phyloP scores from a whole-genome alignment of 345 rosid genomes.

The Camelina hispida region DNA sequence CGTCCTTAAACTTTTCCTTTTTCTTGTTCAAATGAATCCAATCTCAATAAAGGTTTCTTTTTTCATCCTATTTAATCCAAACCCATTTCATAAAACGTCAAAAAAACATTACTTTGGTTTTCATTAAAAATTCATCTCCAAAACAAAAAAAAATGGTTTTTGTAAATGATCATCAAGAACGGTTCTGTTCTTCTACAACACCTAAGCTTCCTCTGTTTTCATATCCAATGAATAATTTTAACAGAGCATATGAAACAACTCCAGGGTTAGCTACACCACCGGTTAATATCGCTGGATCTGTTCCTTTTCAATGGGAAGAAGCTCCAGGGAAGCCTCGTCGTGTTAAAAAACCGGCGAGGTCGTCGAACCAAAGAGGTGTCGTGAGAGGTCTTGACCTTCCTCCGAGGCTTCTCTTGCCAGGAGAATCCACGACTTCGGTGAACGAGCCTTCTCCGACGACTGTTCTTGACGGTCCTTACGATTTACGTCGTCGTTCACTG shows the following conservation, averaged over 20 bases:
- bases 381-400: slow-evolving; percentile 66
- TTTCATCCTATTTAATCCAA: slow-evolving; percentile 38
- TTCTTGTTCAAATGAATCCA: slow-evolving; percentile 42
- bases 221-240: slow-evolving; percentile 48
- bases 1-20: slow-evolving; percentile 43
- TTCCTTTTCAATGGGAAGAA: slow-evolving; percentile 94
- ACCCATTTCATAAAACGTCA: slow-evolving; percentile 37
- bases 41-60: slow-evolving; percentile 11
- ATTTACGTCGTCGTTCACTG: slow-evolving; percentile 45
- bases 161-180: slow-evolving; percentile 35
- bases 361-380: slow-evolving; percentile 30
- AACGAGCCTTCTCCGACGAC: slow-evolving; percentile 58
- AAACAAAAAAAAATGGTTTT: slow-evolving; percentile 15
- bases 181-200: slow-evolving; percentile 35
- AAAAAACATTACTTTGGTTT: slow-evolving; percentile 26
- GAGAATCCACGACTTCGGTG: slow-evolving; percentile 22
- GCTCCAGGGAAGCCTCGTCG: slow-evolving; percentile 86
- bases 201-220: slow-evolving; percentile 65
- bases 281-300: slow-evolving; percentile 53
- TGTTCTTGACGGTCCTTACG: slow-evolving; percentile 62
- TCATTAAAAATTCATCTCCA: neutral
- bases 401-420: slow-evolving; percentile 56
- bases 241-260: slow-evolving; percentile 42
- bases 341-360: slow-evolving; percentile 10
- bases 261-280: slow-evolving; percentile 69